Evolutionary conservation across 163 green algal genomes (phyloP).

Genomic region (Chlorella variabilis): DNA sequence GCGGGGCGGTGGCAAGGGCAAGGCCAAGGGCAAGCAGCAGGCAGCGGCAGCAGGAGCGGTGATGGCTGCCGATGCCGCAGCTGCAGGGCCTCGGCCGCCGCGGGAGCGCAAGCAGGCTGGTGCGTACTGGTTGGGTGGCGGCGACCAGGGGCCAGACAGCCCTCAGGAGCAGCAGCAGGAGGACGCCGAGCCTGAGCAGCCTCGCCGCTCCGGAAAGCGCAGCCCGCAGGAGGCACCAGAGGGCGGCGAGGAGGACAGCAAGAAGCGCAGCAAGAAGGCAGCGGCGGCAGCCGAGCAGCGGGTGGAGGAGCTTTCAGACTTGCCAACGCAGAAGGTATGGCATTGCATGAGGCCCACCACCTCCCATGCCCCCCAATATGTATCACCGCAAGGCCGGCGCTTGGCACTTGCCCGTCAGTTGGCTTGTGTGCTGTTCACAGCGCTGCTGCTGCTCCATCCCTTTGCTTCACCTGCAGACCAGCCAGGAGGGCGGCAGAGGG

Average conservation of each 20-base stretch:
- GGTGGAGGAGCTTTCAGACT: too few species aligned
- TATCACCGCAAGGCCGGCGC: too few species aligned
- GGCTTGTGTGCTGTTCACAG: too few species aligned
- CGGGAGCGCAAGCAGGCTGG: slow-evolving; percentile 38
- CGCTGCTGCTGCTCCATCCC: not conserved
- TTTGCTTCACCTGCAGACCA: not conserved
- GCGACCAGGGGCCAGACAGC: not conserved
- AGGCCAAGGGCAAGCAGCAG: not conserved
- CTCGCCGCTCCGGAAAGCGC: not conserved
- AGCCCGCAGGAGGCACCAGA: not conserved
- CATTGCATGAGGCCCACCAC: too few species aligned
- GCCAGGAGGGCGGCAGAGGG: not conserved
- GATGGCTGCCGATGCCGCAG: not conserved
- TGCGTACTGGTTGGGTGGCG: slow-evolving; percentile 11
- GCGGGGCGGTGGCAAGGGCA: not conserved
- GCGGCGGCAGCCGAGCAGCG: not conserved
- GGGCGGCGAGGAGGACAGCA: not conserved
- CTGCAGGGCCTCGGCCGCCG: not conserved
- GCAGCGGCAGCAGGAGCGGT: not conserved
- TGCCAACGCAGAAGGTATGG: too few species aligned
- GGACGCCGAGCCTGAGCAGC: not conserved
- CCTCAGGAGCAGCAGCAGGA: not conserved
- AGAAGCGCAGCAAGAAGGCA: slow-evolving; percentile 24
- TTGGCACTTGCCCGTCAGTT: too few species aligned
- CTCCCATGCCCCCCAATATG: too few species aligned